A percentile compares a stretch with the other conserved stretches of the same genome.
phyloP scores from a whole-genome alignment of 257 asterid genomes.

The Mentha longifolia region DNA sequence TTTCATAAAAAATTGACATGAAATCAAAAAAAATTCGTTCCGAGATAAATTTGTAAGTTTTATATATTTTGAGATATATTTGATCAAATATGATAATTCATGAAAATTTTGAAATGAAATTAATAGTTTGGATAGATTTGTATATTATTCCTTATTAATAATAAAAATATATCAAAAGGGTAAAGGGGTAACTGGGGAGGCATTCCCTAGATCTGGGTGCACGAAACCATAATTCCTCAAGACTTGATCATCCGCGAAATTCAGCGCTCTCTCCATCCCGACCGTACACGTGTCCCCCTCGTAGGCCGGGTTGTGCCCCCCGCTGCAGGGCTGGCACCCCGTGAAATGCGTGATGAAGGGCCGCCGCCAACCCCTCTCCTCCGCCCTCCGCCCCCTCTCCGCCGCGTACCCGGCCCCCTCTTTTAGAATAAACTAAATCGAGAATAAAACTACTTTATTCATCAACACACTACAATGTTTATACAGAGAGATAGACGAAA shows the following conservation, averaged over 20 bases:
- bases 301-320: slow-evolving; percentile 62
- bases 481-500: too few species aligned
- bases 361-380: slow-evolving; percentile 53
- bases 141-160: too few species aligned
- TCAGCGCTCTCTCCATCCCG: slow-evolving; percentile 72
- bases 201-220: slow-evolving; percentile 47
- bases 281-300: slow-evolving; percentile 59
- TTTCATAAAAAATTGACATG: too few species aligned
- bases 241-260: slow-evolving; percentile 80
- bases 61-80: too few species aligned
- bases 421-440: too few species aligned
- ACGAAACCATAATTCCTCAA: slow-evolving; percentile 59
- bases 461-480: too few species aligned
- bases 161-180: background rate
- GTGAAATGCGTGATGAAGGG: slow-evolving; percentile 88
- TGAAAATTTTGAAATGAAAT: too few species aligned
- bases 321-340: slow-evolving; percentile 92
- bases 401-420: slow-evolving; percentile 51
- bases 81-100: too few species aligned
- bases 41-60: too few species aligned
- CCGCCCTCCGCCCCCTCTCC: slow-evolving; percentile 38
- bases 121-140: too few species aligned
- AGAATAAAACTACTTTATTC: too few species aligned
- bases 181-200: slow-evolving; percentile 42
- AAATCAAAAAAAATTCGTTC: too few species aligned